Percentiles rank a stretch among this genome's conserved stretches.
Conservation (phyloP, 2,329 filamentous ascomycete species). For the Neoarthrinium moseri region DNA sequence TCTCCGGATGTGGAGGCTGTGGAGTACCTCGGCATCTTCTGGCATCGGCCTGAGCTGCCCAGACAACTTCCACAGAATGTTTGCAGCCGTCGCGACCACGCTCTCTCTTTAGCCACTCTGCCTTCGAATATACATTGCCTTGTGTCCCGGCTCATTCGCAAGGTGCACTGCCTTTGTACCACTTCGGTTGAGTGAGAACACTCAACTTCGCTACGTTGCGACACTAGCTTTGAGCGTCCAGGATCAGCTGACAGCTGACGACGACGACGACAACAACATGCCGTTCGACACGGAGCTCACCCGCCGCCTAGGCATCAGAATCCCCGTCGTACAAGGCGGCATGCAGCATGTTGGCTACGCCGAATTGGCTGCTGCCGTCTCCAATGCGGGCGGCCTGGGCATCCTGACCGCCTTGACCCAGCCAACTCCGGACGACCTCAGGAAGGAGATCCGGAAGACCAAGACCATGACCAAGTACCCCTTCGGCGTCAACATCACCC, state of each 20-base stretch:
- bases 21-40: slow-evolving; percentile 11
- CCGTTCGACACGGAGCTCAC: slow-evolving; percentile 59
- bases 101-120: no score
- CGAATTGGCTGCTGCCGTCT: slow-evolving; percentile 73
- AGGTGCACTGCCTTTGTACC: no score
- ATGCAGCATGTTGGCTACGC: slow-evolving; percentile 88
- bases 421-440: slow-evolving; percentile 85
- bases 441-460: slow-evolving; percentile 88
- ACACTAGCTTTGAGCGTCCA: neutral
- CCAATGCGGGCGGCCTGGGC: slow-evolving; percentile 79
- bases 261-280: slow-evolving; percentile 35
- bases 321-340: slow-evolving; percentile 81
- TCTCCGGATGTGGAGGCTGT: slow-evolving; percentile 5
- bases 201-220: neutral
- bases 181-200: no score
- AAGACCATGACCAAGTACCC: slow-evolving; percentile 74
- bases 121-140: no score
- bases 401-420: slow-evolving; percentile 89
- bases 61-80: no score
- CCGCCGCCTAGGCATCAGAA: slow-evolving; percentile 54
- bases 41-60: no score
- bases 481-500: slow-evolving; percentile 93
- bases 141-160: no score
- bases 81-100: no score
- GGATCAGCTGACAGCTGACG: neutral